phyloP scores from a whole-genome alignment of 2,329 filamentous ascomycete genomes.

The Simplicillium aogashimaense region DNA sequence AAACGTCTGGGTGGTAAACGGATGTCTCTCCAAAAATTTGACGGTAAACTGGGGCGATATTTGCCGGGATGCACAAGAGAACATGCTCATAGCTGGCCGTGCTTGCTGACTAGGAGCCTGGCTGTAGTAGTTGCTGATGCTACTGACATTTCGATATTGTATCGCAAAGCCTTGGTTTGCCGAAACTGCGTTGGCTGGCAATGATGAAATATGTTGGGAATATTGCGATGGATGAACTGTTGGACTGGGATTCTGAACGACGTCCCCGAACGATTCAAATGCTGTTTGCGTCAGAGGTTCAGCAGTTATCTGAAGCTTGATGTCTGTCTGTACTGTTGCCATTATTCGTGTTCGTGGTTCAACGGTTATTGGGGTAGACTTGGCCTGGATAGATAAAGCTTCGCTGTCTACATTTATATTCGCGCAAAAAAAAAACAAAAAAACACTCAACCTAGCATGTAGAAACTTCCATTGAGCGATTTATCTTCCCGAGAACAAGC shows the following conservation, averaged over 20 bases:
- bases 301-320: constrained; percentile 35
- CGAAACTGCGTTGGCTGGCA: constrained; percentile 40
- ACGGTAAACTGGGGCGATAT: constrained; percentile 42
- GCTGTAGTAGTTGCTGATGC: constrained; percentile 60
- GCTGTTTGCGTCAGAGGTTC: constrained; percentile 55
- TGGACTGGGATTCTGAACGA: constrained; percentile 63
- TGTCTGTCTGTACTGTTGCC: neutral
- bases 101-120: constrained; percentile 49
- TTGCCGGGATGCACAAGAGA: constrained; percentile 54
- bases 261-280: constrained; percentile 76
- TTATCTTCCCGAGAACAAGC: too few species aligned
- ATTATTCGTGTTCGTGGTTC: too few species aligned
- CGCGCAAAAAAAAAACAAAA: too few species aligned
- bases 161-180: constrained; percentile 83
- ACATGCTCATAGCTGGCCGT: constrained; percentile 72
- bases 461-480: too few species aligned
- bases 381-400: too few species aligned
- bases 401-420: too few species aligned
- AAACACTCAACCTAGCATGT: too few species aligned
- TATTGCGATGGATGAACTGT: constrained; percentile 37
- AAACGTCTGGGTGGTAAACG: constrained; percentile 91
- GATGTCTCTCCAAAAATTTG: constrained; percentile 76
- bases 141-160: constrained; percentile 76
- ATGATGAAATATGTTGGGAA: constrained; percentile 26
- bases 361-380: too few species aligned